Evolutionary conservation across 306 rosid species (phyloP), one percentile per base, ranked within the genome.

Genomic region (Rosa lucieae): DNA sequence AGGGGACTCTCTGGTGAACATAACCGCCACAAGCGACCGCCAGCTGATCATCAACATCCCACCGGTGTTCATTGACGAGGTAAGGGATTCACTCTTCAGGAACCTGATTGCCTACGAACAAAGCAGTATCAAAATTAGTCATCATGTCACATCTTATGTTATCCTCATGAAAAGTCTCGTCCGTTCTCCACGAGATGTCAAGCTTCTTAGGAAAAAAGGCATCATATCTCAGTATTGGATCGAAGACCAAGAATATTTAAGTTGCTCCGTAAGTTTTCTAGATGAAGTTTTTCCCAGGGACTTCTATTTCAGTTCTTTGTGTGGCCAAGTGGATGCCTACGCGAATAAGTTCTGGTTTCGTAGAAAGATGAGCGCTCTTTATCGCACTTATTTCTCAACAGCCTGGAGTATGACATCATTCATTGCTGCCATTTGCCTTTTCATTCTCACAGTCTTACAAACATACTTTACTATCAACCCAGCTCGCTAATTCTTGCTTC

Each of bases 21-120:
- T 63, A 20, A 55, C 26, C 61, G 10, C 21, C 61, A 20, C 6
- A 10, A 55, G 23, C 6, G 0, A 7, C 1, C 10, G 26, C 8
- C 10, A n/a, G 26, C 26, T 18, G 26, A 32, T 32, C 35, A 35
- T 79, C 14, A 29, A 8, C 1, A 77, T 80, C 3, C 77, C 87
- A 2, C 65, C 7, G 0, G 2, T 84, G 21, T 5, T 0, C 7
- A 73, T 84, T 4, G 39, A 76, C 6, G 78, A 78, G 12, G 70
- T 72, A 17, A 75, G 81, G 13, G 80, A 76, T 32, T 65, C 77
- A 32, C 10, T 81, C 40, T 66, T 74, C 83, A 81, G 81, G 77
- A 85, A 81, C 5, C 69, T 81, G 76, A 81, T 81, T 47, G 83
- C 88, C 44, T 81, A 82, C 79, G 83, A 85, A 35, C 83, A 81